Base-by-base conservation (phyloP, 805 yeast genomes). In the Wickerhamiella nectarea region DNA sequence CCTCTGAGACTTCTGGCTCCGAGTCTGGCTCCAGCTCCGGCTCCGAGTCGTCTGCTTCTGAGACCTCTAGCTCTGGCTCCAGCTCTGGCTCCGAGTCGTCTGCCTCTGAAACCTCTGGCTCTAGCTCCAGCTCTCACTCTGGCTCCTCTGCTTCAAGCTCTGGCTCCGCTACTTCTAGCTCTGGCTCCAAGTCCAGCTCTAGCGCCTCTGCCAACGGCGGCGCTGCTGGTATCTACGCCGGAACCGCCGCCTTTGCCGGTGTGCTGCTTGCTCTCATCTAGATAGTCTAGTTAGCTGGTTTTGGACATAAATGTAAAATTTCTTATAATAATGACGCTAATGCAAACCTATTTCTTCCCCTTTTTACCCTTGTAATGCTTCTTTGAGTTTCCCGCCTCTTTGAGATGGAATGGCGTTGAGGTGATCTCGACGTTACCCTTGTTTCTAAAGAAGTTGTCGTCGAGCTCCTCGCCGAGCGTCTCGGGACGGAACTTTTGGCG, bases 371-470 rank as follows among this genome's bases (percentile, higher is more conserved):
- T 86, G 59, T 72, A 72, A 57, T 80, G 84, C 57, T 75, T 77
- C 67, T 75, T 76, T 35, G 63, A 61, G 4, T 61, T 61, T 28
- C 55, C 55, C 9, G 45, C 43, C 6, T 46, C 44, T n/a, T 54
- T 51, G 28, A 48, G 43, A 58, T 89, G 95, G 70, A 84, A 85
- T 6, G 97, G 94, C 5, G 71, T 66, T 34, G 68, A 67, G 48
- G 79, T 56, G 43, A 71, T 74, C 3, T 94, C 94, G 48, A 69
- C 68, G 3, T 78, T 75, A 12, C 62, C 64, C 46, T 70, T 71
- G 77, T 78, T 74, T 45, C 72, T 69, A 69, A 89, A 89, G 57
- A 89, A 89, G 46, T 85, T 95, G 29, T 74, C 69, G 60, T 89
- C 96, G 51, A 89, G 67, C 53, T 84, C 91, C 34, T 75, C 83